Evolutionary conservation across 257 asterid genomes (phyloP), one percentile per base, ranked within the genome.

Genomic region (Solanum sejunctum): DNA sequence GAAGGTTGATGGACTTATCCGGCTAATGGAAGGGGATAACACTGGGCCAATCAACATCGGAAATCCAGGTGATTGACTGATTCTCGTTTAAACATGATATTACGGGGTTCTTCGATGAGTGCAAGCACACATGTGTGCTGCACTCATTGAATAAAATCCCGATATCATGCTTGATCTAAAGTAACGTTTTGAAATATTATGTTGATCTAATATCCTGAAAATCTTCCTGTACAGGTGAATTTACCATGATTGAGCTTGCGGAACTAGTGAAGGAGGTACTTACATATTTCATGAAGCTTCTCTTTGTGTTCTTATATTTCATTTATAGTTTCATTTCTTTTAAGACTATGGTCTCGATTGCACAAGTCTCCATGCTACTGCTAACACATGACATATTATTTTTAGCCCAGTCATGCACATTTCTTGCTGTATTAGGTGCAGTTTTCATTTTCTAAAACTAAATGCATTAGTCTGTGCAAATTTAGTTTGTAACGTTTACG

Each of bases 31-130:
- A 87, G 91, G 93, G 39, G 93, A 90, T 12, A 82, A 89, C 67
- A 92, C 93, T 0, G 95, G 97, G 77, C 97, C 95, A 80, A 93
- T 93, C 83, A 93, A 93, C 90, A 87, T 93, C 3, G 96, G 96
- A 60, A 93, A 93, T 80, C 96, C 96, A 90, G 95, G 94, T 91
- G 61, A 52, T 28, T 47, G 18, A 51, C 47, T 9, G 16, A 17
- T 69, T 69, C 7, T 36, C 78, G 3, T 17, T 39, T 17, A 69
- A 55, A 23, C 17, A 8, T 54, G 60, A 32, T 47, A 63, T 41
- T n/a, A n/a, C 12, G 1, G 12, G 15, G 64, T 60, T 52, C 49
- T 64, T 36, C 6, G 0, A 13, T 82, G 61, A 73, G 58, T 47
- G 13, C 60, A n/a, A 36, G 80, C 80, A 21, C 81, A 23, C 60